These are phyloP conservation scores for Penicillium coprophilum DNA, from an alignment of 495 filamentous ascomycete species.

Conservation along the genomic window DNA sequence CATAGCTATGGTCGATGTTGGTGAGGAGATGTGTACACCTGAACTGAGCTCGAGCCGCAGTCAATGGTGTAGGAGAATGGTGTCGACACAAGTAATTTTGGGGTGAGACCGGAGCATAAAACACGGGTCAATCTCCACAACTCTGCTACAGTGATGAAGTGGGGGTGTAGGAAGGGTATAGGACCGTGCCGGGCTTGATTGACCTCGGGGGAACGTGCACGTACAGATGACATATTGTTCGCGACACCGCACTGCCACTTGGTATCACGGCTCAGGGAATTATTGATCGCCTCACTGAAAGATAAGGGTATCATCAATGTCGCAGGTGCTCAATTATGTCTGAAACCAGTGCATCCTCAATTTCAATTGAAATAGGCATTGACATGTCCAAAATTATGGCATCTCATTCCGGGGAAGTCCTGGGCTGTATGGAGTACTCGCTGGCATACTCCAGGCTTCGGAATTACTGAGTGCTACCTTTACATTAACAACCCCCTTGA, in stretches of 20 bases:
- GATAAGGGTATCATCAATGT: too few relatives aligned
- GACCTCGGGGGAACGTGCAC: constrained; percentile 11
- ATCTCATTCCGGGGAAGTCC: not conserved
- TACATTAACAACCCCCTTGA: too few relatives aligned
- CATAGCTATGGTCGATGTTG: constrained; percentile 46
- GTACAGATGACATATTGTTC: constrained; percentile 40
- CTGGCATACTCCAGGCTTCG: not conserved
- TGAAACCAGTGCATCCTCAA: too few relatives aligned
- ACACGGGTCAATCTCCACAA: constrained; percentile 37
- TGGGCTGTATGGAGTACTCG: too few relatives aligned
- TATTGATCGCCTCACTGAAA: too few relatives aligned
- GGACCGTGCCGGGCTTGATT: constrained; percentile 23
- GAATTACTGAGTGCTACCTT: not conserved
- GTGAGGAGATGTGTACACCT: constrained; percentile 46
- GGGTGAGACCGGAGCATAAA: constrained; percentile 80
- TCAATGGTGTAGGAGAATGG: constrained; percentile 75
- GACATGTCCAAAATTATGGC: not conserved
- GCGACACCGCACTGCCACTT: too few relatives aligned
- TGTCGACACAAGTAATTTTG: constrained; percentile 73
- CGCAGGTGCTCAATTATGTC: too few relatives aligned
- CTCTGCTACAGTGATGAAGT: constrained; percentile 40
- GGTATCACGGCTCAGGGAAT: too few relatives aligned
- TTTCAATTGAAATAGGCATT: not conserved
- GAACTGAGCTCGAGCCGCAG: constrained; percentile 34
- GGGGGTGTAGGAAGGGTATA: constrained; percentile 5